Evolutionary conservation across 805 yeast species (phyloP), one percentile per base, ranked within the genome.

Genomic region (Ogataea zsoltii): DNA sequence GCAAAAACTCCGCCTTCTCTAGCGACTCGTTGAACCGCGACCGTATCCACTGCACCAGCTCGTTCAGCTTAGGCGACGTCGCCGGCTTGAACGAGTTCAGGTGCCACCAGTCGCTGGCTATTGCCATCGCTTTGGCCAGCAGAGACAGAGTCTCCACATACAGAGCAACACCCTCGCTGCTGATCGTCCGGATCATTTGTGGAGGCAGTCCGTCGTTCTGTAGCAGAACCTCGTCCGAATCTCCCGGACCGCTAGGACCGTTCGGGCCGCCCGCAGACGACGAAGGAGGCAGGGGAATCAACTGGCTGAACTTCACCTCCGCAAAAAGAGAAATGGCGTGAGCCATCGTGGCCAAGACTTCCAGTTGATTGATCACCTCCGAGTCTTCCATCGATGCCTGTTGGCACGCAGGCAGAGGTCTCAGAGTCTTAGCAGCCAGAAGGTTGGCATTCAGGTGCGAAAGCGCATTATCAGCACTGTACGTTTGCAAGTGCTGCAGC

Each of bases 51-150:
- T 94, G 97, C 11, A 90, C 95, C 38, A 86, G 70, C 58, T 76
- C 81, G 61, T 84, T 84, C 55, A 85, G 67, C 47, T 75, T 72
- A 13, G 75, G 66, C 4, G 66, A 62, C 2, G 69, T 71, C 46
- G 62, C 46, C 23, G 60, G 58, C 37, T 60, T 54, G 13, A 54
- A 45, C 21, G 58, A 62, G 48, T 75, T 68, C 28, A 70, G 71
- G 49, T 79, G 76, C 98, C 98, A 94, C 97, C 98, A 94, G 12
- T 76, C 83, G 34, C 91, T 81, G 1, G 97, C 96, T 33, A 82
- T 65, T 40, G 80, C 76, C 95, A 92, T 91, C 0, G 96, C 96
- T 49, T 76, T 80, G 0, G 96, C 92, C 41, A 92, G 72, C 13
- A 91, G 68, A 1, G 96, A 82, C 37, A 94, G 72, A 0, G 95